Base-by-base conservation (phyloP, 2,329 filamentous ascomycete species). In the Rugonectria rugulosa region DNA sequence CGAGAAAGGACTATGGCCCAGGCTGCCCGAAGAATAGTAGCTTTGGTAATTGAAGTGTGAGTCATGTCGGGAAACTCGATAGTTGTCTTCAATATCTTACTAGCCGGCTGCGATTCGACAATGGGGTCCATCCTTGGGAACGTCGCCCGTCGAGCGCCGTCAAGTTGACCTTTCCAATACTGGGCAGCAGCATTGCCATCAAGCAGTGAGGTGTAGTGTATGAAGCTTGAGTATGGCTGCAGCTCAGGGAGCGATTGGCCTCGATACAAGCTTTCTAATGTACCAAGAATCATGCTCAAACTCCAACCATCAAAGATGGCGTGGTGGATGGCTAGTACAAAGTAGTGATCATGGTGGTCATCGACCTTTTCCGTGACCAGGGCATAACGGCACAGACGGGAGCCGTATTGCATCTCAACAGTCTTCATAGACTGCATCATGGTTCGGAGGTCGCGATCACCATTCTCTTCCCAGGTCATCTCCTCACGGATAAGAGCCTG, bases 1-100 rank as follows among this genome's bases (percentile, higher is more conserved):
- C 72, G 71, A 14, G 76, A 72, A 3, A 86, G 21, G 2, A 88
- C 64, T 50, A 81, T 78, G 4, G 78, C 76, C 63, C 81, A 77
- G 0, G 84, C 83, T 23, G 80, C 77, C 0, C 58, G 54, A 10
- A 68, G n/a, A 10, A 65, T 14, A 0, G 42, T 67, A 1, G 65
- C 36, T 6, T 49, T 49, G 0, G 61, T 63, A 3, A 60, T 49
- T 12, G 27, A 37, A 2, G 36, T 31, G 24, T 40, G 24, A 10
- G 15, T 3, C 43, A 15, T 5, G 29, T 19, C 29, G 15, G 44
- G 70, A 67, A 42, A 83, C 73, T 54, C 79, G 77, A 53, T 79
- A 72, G 58, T 81, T 76, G 1, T 82, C 66, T 3, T 81, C 68
- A 2, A 77, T 79, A 61, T 82, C 74, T 6, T 80, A 74, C 44